Percentiles rank a stretch among this genome's conserved stretches.
phyloP scores from a whole-genome alignment of 345 rosid species.

The Jatropha curcas region DNA sequence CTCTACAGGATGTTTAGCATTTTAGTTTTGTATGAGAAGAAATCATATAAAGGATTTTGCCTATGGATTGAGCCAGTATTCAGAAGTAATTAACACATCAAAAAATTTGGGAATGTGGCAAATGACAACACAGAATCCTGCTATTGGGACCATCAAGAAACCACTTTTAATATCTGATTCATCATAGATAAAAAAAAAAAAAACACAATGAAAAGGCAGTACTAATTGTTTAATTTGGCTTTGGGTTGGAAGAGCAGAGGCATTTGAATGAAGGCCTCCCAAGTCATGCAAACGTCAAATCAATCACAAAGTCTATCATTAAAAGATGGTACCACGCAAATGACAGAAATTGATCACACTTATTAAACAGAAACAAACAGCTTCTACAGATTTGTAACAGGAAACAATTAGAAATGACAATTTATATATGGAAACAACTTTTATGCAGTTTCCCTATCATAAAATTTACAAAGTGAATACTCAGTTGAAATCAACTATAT shows the following conservation, averaged over 20 bases:
- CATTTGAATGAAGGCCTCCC: too few species aligned
- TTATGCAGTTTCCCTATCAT: background rate
- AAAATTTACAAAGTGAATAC: background rate
- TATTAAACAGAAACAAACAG: background rate
- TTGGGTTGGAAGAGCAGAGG: too few species aligned
- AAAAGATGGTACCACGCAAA: background rate
- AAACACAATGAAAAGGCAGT: too few species aligned
- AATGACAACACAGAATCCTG: too few species aligned
- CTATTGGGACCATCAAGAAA: background rate
- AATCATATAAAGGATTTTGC: background rate
- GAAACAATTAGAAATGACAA: too few species aligned
- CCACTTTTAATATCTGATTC: background rate
- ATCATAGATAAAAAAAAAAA: background rate
- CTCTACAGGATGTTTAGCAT: background rate
- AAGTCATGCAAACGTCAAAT: too few species aligned
- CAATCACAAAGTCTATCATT: too few species aligned
- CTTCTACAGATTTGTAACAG: background rate
- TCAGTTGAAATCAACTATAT: too few species aligned
- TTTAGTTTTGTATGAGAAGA: background rate
- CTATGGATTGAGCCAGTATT: background rate
- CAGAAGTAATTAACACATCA: background rate
- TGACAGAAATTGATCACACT: background rate
- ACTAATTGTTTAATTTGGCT: too few species aligned
- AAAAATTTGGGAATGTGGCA: background rate
- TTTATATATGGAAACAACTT: background rate